A percentile compares a stretch with the other conserved stretches of the same genome.
Conservation (phyloP, 441 rosid genomes). For the Populus hybrid region DNA sequence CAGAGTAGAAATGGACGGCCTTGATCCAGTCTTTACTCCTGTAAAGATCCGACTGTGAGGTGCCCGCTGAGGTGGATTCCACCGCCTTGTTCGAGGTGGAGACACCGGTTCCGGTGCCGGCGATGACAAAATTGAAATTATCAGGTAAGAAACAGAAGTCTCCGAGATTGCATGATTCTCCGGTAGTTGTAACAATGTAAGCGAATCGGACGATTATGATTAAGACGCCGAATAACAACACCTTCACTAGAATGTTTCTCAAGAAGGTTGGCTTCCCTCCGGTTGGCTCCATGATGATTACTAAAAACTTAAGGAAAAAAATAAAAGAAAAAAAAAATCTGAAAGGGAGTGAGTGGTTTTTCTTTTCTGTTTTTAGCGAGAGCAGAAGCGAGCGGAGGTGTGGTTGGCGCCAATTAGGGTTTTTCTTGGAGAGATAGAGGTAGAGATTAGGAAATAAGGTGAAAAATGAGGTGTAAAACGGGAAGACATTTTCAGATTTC, state of each 20-base stretch:
- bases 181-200: slow-evolving; percentile 74
- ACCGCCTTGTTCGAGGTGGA: slow-evolving; percentile 37
- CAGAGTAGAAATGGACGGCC: slow-evolving; percentile 64
- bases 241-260: slow-evolving; percentile 56
- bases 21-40: slow-evolving; percentile 69
- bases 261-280: slow-evolving; percentile 52
- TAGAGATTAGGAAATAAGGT: slow-evolving; percentile 31
- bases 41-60: slow-evolving; percentile 42
- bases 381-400: slow-evolving; percentile 96
- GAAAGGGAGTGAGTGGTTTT: not conserved
- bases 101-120: slow-evolving; percentile 38
- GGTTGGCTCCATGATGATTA: slow-evolving; percentile 45
- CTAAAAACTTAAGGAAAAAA: not conserved
- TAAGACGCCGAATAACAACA: slow-evolving; percentile 60
- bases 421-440: slow-evolving; percentile 14
- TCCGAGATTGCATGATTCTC: slow-evolving; percentile 74
- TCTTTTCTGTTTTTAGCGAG: slow-evolving; percentile 44
- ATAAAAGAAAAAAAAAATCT: too few relatives aligned
- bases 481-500: slow-evolving; percentile 26
- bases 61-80: slow-evolving; percentile 25
- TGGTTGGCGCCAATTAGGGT: slow-evolving; percentile 90
- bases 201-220: slow-evolving; percentile 70
- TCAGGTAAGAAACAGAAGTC: slow-evolving; percentile 87
- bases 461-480: slow-evolving; percentile 20
- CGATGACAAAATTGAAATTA: slow-evolving; percentile 49